Percentiles rank a stretch among this genome's conserved stretches.
Evolutionary conservation across 495 filamentous ascomycete species (phyloP).

Genomic region (Podospora comata): DNA sequence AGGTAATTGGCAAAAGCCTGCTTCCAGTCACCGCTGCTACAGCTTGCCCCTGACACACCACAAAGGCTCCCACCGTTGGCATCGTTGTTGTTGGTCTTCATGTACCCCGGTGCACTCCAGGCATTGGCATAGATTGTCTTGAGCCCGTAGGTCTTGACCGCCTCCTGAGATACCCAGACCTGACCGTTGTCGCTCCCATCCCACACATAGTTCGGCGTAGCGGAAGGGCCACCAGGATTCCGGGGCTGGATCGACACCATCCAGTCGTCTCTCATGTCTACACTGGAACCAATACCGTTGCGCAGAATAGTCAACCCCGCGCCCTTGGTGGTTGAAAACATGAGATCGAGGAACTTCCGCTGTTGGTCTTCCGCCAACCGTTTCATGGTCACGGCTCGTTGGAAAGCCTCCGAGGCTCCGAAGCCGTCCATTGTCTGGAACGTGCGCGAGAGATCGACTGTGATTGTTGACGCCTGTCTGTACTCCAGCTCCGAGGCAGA

Average conservation of each 20-base stretch:
- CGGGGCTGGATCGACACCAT: conserved; percentile 47
- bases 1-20: conserved; percentile 57
- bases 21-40: conserved; percentile 52
- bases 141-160: conserved; percentile 43
- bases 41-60: conserved; percentile 45
- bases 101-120: conserved; percentile 55
- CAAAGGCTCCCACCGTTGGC: conserved; percentile 53
- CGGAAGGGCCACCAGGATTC: conserved; percentile 38
- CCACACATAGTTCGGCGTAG: conserved; percentile 41
- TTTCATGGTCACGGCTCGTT: conserved; percentile 40
- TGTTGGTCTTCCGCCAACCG: conserved; percentile 33
- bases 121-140: conserved; percentile 54
- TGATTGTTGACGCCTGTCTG: conserved; percentile 30
- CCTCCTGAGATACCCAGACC: conserved; percentile 49
- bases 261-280: conserved; percentile 36
- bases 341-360: conserved; percentile 41
- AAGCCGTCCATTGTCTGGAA: conserved; percentile 52
- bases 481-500: not conserved
- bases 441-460: conserved; percentile 37
- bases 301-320: conserved; percentile 54
- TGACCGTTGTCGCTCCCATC: conserved; percentile 47
- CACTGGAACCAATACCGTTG: conserved; percentile 52
- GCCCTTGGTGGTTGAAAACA: conserved; percentile 47
- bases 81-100: conserved; percentile 56
- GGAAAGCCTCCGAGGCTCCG: conserved; percentile 52